These are phyloP conservation scores for Cyclostephanos invisitatus DNA, from an alignment of 108 stramenopile species.

Conservation along the genomic window DNA sequence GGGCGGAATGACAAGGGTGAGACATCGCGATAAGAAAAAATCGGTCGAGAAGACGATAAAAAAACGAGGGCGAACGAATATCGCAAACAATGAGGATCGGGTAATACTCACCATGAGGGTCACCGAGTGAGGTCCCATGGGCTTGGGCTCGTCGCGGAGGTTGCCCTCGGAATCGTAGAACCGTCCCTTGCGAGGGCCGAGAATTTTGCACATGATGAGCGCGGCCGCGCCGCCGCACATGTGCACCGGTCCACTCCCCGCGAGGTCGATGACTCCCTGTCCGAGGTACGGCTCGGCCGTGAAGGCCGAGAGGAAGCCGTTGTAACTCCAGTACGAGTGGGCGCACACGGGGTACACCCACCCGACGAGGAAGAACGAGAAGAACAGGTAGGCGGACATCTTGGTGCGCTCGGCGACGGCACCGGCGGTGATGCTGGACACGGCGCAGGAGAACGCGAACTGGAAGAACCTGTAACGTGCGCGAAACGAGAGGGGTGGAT, in stretches of 20 bases:
- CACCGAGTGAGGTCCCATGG: slow-evolving; percentile 78
- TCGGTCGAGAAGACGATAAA: too few species aligned
- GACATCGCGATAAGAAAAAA: background rate
- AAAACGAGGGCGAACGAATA: background rate
- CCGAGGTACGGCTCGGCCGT: slow-evolving; percentile 58
- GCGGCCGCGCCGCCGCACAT: slow-evolving; percentile 64
- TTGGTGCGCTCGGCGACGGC: slow-evolving; percentile 74
- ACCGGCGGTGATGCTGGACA: slow-evolving; percentile 71
- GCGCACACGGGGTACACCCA: slow-evolving; percentile 71
- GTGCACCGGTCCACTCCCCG: slow-evolving; percentile 84
- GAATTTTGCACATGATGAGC: slow-evolving; percentile 53
- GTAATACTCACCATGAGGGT: slow-evolving; percentile 61
- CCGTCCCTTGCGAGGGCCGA: slow-evolving; percentile 75
- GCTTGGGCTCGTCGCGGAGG: slow-evolving; percentile 56
- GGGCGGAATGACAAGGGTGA: background rate
- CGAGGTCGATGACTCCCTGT: slow-evolving; percentile 75
- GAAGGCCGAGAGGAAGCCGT: slow-evolving; percentile 47
- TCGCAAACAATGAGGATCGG: background rate
- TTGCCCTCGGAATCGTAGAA: slow-evolving; percentile 81
- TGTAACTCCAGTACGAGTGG: slow-evolving; percentile 46
- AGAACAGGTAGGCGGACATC: slow-evolving; percentile 67
- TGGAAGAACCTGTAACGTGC: slow-evolving; percentile 68
- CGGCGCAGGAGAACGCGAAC: slow-evolving; percentile 56
- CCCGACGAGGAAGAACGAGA: slow-evolving; percentile 60
- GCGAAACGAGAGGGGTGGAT: background rate